Conservation (phyloP, 495 filamentous ascomycete species). For the Penicillium chermesinum region DNA sequence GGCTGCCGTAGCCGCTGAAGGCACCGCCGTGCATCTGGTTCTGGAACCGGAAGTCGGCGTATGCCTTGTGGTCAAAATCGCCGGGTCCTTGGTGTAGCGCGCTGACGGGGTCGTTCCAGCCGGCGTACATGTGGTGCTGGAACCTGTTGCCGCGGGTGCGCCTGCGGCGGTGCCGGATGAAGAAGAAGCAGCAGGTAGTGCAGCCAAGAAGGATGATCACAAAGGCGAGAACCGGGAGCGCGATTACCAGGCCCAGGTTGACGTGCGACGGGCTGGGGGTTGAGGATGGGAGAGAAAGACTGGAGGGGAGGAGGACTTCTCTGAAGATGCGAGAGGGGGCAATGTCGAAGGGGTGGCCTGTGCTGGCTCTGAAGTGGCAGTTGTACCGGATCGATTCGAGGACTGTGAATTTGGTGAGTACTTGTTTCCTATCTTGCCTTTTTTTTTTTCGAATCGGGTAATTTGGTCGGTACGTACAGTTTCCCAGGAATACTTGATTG, state of each 20-base stretch:
- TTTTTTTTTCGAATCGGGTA: constrained; percentile 1
- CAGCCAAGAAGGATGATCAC: constrained; percentile 27
- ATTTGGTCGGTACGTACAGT: constrained; percentile 42
- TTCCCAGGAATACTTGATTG: constrained; percentile 41
- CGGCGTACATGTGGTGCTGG: constrained; percentile 21
- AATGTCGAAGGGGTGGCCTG: constrained; percentile 35
- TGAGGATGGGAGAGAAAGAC: constrained; percentile 22
- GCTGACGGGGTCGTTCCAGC: constrained; percentile 25
- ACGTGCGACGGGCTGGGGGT: constrained; percentile 17
- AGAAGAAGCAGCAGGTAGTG: constrained; percentile 33
- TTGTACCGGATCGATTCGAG: constrained; percentile 47
- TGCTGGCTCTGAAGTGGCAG: constrained; percentile 39
- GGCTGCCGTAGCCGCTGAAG: background rate
- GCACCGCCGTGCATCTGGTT: constrained; percentile 3
- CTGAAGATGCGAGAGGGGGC: constrained; percentile 42
- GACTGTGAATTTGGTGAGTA: constrained; percentile 26
- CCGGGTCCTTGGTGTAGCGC: constrained; percentile 14
- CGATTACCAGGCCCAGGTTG: constrained; percentile 42
- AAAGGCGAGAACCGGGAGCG: constrained; percentile 42
- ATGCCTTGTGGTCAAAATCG: constrained; percentile 17
- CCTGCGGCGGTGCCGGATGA: constrained; percentile 34
- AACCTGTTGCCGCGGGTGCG: constrained; percentile 18
- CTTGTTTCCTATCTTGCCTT: background rate
- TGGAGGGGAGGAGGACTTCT: constrained; percentile 35
- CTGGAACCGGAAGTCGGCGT: background rate